These are phyloP conservation scores for Fusarium sp. DNA, from an alignment of 2,329 filamentous ascomycete genomes.

Conservation along the genomic window DNA sequence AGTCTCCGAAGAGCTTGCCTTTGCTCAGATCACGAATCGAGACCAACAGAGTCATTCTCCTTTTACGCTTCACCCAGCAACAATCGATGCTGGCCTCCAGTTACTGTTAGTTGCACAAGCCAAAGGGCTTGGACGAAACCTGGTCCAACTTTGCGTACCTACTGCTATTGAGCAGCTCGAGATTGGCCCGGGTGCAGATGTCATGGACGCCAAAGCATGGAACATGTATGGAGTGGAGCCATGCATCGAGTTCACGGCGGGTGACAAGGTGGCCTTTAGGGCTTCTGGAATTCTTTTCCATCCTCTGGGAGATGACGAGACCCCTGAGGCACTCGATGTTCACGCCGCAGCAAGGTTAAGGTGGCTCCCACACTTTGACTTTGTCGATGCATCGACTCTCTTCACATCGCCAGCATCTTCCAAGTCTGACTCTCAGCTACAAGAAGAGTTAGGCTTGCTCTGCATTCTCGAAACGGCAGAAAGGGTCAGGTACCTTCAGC, in stretches of 20 bases:
- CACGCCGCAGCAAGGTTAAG: slow-evolving; percentile 5
- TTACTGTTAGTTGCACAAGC: background rate
- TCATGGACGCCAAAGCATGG: slow-evolving; percentile 14
- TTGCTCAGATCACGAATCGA: background rate
- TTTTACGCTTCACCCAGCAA: slow-evolving; percentile 14
- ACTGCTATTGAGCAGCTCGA: slow-evolving; percentile 9
- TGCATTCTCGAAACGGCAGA: slow-evolving; percentile 3
- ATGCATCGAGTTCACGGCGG: slow-evolving; percentile 1
- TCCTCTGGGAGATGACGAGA: background rate
- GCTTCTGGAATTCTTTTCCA: background rate
- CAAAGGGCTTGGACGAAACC: background rate
- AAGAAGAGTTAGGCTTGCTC: slow-evolving; percentile 6
- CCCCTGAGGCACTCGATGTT: background rate
- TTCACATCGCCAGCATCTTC: background rate
- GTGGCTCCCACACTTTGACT: slow-evolving; percentile 21
- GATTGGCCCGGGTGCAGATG: background rate
- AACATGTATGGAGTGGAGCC: background rate
- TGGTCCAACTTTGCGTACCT: background rate
- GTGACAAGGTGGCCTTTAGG: background rate
- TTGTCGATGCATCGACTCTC: background rate
- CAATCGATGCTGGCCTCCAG: slow-evolving; percentile 13
- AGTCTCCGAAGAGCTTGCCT: background rate
- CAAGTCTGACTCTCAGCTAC: background rate
- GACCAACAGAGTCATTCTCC: background rate
- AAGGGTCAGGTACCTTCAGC: slow-evolving; percentile 1